Conservation (phyloP, 2,329 filamentous ascomycete species). For the Fusarium torulosum region DNA sequence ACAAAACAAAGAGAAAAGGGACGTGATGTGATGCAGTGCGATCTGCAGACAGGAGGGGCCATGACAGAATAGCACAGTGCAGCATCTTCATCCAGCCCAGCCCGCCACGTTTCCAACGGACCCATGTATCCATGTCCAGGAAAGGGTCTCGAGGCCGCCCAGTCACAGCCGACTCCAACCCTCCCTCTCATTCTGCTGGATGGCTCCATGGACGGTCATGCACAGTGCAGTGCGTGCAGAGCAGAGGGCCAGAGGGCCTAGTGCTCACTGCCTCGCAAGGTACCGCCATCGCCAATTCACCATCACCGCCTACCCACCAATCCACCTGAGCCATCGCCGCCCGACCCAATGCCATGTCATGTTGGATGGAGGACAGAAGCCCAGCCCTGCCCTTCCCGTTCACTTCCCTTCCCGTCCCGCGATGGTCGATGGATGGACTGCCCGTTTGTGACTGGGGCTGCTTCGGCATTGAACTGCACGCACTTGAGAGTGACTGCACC, state of each 20-base stretch:
- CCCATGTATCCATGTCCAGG: constrained; percentile 35
- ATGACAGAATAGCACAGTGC: constrained; percentile 44
- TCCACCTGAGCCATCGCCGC: constrained; percentile 21
- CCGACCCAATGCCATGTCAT: constrained; percentile 7
- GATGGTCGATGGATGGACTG: constrained; percentile 30
- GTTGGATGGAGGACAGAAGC: constrained; percentile 6
- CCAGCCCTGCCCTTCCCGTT: constrained; percentile 30
- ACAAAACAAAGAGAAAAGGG: constrained; percentile 20
- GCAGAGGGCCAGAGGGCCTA: constrained; percentile 23
- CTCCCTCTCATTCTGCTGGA: constrained; percentile 39
- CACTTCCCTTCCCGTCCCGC: constrained; percentile 33
- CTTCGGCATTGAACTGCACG: constrained; percentile 38
- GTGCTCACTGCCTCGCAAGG: constrained; percentile 45
- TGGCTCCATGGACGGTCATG: constrained; percentile 38
- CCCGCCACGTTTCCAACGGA: constrained; percentile 47
- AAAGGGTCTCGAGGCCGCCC: constrained; percentile 39
- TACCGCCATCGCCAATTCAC: constrained; percentile 15
- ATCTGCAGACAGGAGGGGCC: constrained; percentile 39
- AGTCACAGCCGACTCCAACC: constrained; percentile 43
- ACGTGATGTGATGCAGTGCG: constrained; percentile 4
- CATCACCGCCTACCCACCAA: constrained; percentile 34
- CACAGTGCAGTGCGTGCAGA: constrained; percentile 27
- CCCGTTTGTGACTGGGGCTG: constrained; percentile 26
- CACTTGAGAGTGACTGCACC: constrained; percentile 30
- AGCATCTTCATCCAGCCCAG: constrained; percentile 29